Conservation (phyloP, 2,329 filamentous ascomycete species). For the Coniochaeta sp. region DNA sequence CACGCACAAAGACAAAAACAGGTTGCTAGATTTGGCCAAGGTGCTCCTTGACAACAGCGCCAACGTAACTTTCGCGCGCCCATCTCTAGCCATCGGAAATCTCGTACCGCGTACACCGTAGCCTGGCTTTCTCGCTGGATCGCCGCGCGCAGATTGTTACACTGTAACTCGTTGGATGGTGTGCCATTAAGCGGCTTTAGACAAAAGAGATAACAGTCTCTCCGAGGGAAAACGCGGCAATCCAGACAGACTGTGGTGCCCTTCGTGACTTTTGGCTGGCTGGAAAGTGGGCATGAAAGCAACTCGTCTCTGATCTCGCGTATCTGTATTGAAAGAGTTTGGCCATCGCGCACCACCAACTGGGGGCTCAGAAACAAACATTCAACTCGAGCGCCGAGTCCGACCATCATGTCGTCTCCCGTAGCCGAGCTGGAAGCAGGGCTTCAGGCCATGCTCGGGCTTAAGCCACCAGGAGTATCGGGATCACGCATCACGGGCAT, state of each 20-base stretch:
- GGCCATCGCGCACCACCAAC: neutral
- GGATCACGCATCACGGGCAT: constrained; percentile 85
- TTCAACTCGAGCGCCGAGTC: constrained; percentile 8
- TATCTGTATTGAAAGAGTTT: constrained; percentile 3
- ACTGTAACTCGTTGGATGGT: constrained; percentile 1
- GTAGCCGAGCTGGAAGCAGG: constrained; percentile 86
- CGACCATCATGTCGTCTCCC: constrained; percentile 62
- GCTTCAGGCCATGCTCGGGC: constrained; percentile 81
- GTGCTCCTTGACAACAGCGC: neutral
- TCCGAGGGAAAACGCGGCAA: neutral
- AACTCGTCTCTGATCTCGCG: neutral
- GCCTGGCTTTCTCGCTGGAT: neutral
- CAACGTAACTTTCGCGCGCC: neutral
- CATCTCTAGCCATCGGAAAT: neutral
- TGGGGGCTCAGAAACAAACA: neutral
- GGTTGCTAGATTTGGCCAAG: neutral
- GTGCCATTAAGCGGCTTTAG: neutral
- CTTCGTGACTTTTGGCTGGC: constrained; percentile 1
- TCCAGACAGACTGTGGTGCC: neutral
- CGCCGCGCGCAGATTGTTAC: neutral
- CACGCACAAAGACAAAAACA: neutral
- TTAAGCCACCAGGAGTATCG: constrained; percentile 92
- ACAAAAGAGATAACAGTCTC: neutral
- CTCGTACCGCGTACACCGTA: neutral
- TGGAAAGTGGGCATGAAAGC: constrained; percentile 1